Evolutionary conservation across 2,329 filamentous ascomycete genomes (phyloP).

Genomic region (Penicillium sp.): DNA sequence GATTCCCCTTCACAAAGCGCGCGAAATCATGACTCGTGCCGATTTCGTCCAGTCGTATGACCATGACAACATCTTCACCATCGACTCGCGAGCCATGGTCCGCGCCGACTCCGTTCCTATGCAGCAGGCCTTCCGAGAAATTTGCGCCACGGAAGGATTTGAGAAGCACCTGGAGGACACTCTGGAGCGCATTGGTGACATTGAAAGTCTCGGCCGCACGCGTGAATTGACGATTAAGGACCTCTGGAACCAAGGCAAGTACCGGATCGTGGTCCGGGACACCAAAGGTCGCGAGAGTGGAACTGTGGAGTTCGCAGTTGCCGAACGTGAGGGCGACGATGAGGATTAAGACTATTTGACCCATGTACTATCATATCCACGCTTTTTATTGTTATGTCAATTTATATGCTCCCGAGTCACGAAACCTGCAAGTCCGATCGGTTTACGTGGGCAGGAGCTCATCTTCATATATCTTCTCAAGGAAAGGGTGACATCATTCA

Average conservation of each 20-base stretch:
- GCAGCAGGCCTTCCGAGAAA: conserved; percentile 86
- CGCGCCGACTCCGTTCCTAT: conserved; percentile 94
- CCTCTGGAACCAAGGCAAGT: conserved; percentile 80
- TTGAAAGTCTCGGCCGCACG: conserved; percentile 91
- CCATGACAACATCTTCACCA: conserved; percentile 92
- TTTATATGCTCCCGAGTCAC: background rate
- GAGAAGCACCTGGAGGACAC: conserved; percentile 80
- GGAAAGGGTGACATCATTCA: background rate
- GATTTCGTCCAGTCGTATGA: conserved; percentile 95
- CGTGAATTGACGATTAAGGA: conserved; percentile 95
- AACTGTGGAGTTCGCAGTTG: conserved; percentile 51
- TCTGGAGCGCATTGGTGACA: conserved; percentile 81
- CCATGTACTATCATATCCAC: conserved; percentile 1
- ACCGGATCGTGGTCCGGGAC: conserved; percentile 62
- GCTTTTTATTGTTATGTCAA: background rate
- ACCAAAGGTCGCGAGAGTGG: conserved; percentile 51
- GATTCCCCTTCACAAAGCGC: conserved; percentile 77
- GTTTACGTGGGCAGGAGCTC: background rate
- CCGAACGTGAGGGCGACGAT: conserved; percentile 39
- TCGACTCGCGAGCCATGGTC: conserved; percentile 82
- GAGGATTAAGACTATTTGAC: conserved; percentile 30
- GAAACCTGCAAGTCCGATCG: background rate
- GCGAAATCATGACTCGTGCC: conserved; percentile 91
- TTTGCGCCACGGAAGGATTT: conserved; percentile 77
- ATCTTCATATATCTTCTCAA: background rate